phyloP scores from a whole-genome alignment of 495 filamentous ascomycete genomes.

The Aspergillus cavernicola region DNA sequence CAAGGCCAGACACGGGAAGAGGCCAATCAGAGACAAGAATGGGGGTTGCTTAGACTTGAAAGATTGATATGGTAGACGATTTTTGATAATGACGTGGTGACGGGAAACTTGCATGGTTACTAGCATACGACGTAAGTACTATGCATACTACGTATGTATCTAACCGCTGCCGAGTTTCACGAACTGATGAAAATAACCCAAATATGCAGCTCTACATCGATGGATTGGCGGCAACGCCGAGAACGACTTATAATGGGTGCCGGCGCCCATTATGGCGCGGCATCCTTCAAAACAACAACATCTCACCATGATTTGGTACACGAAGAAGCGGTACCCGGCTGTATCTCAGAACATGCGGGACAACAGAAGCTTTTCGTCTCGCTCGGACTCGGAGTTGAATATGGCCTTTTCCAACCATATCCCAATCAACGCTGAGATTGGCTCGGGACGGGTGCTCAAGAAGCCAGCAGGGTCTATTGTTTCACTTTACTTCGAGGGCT shows the following conservation, averaged over 20 bases:
- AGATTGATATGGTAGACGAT: too few species aligned
- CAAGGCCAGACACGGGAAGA: too few species aligned
- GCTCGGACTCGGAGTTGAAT: not conserved
- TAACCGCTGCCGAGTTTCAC: slow-evolving; percentile 9
- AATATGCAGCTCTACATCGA: not conserved
- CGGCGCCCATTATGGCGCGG: not conserved
- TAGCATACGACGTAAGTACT: too few species aligned
- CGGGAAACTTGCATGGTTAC: too few species aligned
- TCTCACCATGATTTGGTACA: not conserved
- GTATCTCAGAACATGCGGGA: not conserved
- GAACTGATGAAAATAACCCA: not conserved
- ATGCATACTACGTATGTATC: too few species aligned
- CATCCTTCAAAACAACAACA: not conserved
- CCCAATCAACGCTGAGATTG: not conserved
- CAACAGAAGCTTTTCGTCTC: not conserved
- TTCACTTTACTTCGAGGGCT: not conserved
- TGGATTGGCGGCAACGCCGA: not conserved
- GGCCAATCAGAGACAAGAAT: too few species aligned
- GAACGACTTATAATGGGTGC: not conserved
- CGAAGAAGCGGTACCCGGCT: not conserved
- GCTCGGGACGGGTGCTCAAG: not conserved
- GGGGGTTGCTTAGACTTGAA: too few species aligned
- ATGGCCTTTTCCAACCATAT: not conserved
- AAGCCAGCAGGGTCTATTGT: slow-evolving; percentile 11
- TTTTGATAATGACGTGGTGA: too few species aligned